Evolutionary conservation across 164 flowering plant genomes (phyloP), one percentile per base, ranked within the genome.

Genomic region (Warburgia ugandensis): DNA sequence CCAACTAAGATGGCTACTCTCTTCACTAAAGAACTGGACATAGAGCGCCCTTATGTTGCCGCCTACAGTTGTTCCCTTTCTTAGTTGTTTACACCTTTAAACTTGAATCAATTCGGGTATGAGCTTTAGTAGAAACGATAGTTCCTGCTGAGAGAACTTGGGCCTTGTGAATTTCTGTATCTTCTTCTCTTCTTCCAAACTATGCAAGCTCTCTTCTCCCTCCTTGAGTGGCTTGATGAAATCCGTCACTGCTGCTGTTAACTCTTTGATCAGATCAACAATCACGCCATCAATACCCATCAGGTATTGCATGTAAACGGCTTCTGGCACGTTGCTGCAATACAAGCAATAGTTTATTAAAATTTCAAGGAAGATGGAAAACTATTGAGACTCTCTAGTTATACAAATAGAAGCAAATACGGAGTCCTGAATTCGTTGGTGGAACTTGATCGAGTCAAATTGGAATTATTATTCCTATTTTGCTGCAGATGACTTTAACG

Each of bases 261-360:
- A 80, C 63, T 92, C 95, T 60, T 70, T 45, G 32, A 92, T 86
- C 44, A 78, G 52, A 70, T 92, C 95, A 0, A 88, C 95, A 25
- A 92, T 92, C 67, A 88, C 99, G 7, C 99, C 99, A 0, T 85
- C 92, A 0, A 92, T 65, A 0, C 97, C 97, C 95, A 92, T 88
- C 58, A 88, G 45, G 52, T 86, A 70, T 55, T 92, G 99, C 92
- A 84, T 72, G 76, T 88, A 82, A 9, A 88, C 99, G 0, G 92
- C 94, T 57, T 92, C 99, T 0, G 82, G 43, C 37, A 92, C 95
- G 49, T 92, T 92, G 65, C 95, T 85, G 83, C 5, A 42, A 61
- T 19, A 38, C 3, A n/a, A n/a, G 9, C 7, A 11, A 27, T 43
- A 2, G 27, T 1, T 4, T 38, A 13, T 1, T 22, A 38, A n/a